These are phyloP conservation scores for Ichthyophthirius multifiliis DNA, from an alignment of 169 alveolate species.

Conservation along the genomic window DNA sequence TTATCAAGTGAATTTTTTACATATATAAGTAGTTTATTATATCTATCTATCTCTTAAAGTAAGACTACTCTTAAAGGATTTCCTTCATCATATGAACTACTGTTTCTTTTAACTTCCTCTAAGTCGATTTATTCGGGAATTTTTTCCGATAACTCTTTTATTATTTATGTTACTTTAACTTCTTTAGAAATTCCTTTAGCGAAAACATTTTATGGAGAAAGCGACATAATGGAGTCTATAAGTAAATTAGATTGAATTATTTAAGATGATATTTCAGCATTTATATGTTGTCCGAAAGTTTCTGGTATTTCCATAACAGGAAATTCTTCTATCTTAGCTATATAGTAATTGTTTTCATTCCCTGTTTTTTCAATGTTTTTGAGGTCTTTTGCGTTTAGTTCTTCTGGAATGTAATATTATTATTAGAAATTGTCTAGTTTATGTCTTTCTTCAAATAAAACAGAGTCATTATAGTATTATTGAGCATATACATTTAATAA, in stretches of 20 bases:
- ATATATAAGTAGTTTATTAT: constrained; percentile 78
- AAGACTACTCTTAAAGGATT: constrained; percentile 90
- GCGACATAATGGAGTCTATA: constrained; percentile 76
- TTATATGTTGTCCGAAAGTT: constrained; percentile 93
- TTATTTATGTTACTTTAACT: constrained; percentile 61
- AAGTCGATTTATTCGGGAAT: constrained; percentile 85
- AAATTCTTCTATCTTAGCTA: constrained; percentile 46
- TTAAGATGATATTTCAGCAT: constrained; percentile 92
- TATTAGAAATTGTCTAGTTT: constrained; percentile 21
- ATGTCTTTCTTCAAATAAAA: constrained; percentile 59
- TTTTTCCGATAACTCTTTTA: constrained; percentile 73
- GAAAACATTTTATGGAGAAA: constrained; percentile 79
- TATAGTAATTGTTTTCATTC: constrained; percentile 42
- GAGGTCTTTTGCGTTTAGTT: constrained; percentile 41
- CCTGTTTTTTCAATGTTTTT: constrained; percentile 41
- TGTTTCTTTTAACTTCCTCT: constrained; percentile 78
- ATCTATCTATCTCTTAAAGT: constrained; percentile 90
- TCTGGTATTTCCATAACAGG: constrained; percentile 88
- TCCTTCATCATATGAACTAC: constrained; percentile 68
- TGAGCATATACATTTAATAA: constrained; percentile 86
- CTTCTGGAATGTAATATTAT: constrained; percentile 81
- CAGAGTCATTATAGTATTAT: constrained; percentile 84
- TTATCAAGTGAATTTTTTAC: constrained; percentile 76
- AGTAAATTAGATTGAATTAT: constrained; percentile 71
- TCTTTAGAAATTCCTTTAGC: constrained; percentile 79